Percentiles rank a stretch among this genome's conserved stretches.
Conservation (phyloP, 108 stramenopile species). For the Fistulifera solaris region DNA sequence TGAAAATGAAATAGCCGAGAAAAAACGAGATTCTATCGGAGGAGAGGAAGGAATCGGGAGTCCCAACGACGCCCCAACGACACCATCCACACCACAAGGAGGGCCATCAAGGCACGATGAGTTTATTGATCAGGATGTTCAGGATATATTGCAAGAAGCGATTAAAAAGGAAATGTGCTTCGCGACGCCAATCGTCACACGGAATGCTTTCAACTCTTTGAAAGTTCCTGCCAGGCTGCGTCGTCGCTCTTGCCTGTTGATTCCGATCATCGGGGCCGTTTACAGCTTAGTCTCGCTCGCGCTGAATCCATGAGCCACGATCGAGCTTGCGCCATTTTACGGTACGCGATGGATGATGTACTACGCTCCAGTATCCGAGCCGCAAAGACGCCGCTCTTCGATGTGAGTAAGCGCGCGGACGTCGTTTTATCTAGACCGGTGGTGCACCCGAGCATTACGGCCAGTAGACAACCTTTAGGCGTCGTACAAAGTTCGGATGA, state of each 20-base stretch:
- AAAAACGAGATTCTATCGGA: slow-evolving; percentile 5
- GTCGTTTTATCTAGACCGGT: slow-evolving; percentile 51
- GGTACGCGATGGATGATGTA: slow-evolving; percentile 86
- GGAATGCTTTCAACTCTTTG: slow-evolving; percentile 64
- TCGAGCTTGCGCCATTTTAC: slow-evolving; percentile 67
- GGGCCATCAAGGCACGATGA: slow-evolving; percentile 59
- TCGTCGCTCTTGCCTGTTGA: slow-evolving; percentile 79
- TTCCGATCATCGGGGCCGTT: slow-evolving; percentile 79
- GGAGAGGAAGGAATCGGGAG: not conserved
- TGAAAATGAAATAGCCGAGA: slow-evolving; percentile 50
- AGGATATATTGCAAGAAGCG: slow-evolving; percentile 63
- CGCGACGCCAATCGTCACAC: slow-evolving; percentile 28
- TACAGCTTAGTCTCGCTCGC: slow-evolving; percentile 60
- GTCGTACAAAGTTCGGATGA: slow-evolving; percentile 70
- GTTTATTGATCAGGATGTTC: slow-evolving; percentile 80
- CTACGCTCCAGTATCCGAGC: slow-evolving; percentile 54
- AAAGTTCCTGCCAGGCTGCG: slow-evolving; percentile 54
- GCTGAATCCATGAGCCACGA: slow-evolving; percentile 73
- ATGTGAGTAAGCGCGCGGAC: slow-evolving; percentile 57
- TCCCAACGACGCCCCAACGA: not conserved
- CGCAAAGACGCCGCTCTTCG: slow-evolving; percentile 26
- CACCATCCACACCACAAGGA: not conserved
- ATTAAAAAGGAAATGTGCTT: slow-evolving; percentile 42
- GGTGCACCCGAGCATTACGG: slow-evolving; percentile 16
- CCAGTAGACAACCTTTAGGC: slow-evolving; percentile 4